A percentile compares a stretch with the other conserved stretches of the same genome.
Evolutionary conservation across 2,329 filamentous ascomycete species (phyloP).

Genomic region (Aspergillus felis): DNA sequence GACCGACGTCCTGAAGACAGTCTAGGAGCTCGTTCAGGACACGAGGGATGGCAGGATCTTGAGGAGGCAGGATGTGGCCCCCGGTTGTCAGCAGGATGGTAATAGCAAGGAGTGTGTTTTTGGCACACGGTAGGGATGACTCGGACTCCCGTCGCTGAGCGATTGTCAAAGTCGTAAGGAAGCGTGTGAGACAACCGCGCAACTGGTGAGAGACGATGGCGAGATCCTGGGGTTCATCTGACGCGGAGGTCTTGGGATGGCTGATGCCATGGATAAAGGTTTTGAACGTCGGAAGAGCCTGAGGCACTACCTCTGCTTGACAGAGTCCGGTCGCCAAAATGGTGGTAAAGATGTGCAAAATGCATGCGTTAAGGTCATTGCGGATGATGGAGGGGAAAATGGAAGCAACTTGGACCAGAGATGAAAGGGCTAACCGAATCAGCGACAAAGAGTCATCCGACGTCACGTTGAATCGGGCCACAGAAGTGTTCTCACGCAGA

Average conservation of each 20-base stretch:
- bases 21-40: conserved; percentile 81
- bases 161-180: conserved; percentile 64
- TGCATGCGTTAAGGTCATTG: conserved; percentile 91
- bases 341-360: conserved; percentile 92
- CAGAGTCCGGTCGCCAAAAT: conserved; percentile 84
- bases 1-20: conserved; percentile 61
- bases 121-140: conserved; percentile 79
- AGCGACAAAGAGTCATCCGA: conserved; percentile 77
- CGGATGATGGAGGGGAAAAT: conserved; percentile 97
- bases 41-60: conserved; percentile 68
- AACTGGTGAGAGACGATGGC: conserved; percentile 64
- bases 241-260: conserved; percentile 17
- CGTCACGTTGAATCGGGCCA: conserved; percentile 71
- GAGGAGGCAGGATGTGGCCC: conserved; percentile 66
- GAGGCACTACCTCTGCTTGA: conserved; percentile 83
- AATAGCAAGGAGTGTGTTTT: conserved; percentile 83
- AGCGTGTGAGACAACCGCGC: conserved; percentile 75
- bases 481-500: conserved; percentile 49
- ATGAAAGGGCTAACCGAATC: conserved; percentile 74
- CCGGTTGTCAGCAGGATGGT: conserved; percentile 86
- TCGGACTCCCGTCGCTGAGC: conserved; percentile 55
- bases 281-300: conserved; percentile 85
- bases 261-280: conserved; percentile 79
- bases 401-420: conserved; percentile 88
- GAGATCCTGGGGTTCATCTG: conserved; percentile 31